Evolutionary conservation across 257 asterid genomes (phyloP), one percentile per base, ranked within the genome.

Genomic region (Fraxinus anomala): DNA sequence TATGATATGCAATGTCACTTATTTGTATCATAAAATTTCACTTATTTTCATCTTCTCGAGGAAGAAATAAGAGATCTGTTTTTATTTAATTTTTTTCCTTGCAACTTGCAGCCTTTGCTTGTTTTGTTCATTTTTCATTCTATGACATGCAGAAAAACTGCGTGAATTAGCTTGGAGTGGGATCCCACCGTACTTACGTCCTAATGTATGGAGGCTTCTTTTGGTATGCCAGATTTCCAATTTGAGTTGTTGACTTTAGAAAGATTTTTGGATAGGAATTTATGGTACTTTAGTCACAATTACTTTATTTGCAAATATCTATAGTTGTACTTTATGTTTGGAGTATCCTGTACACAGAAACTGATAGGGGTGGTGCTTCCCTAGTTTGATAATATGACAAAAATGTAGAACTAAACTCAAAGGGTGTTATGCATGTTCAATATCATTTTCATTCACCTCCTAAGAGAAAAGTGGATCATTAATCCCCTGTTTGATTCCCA

Each of bases 81-180:
- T 31, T 6, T 26, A 9, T 8, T 72, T 61, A 24, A 65, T 31
- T 47, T 16, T 16, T 72, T 8, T 9, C 34, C 26, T 40, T 26
- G 51, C 59, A 4, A 47, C 7, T 56, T 56, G 1, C 11, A 19
- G 3, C 28, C 24, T 56, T 19, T 56, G 12, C 11, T 56, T n/a
- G 4, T n/a, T 56, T n/a, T n/a, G 17, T 42, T 56, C 21, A 19
- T 17, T 54, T 19, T 54, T 49, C 21, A 14, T 13, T 16, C 21
- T 5, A 14, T 17, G 0, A 14, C 73, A n/a, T 85, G 87, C 92
- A 94, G 99, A 95, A 80, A 95, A 90, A 81, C 77, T 95, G 84
- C 98, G 98, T 47, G 99, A 93, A 79, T 80, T 91, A 74, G 88
- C 99, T 80, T 95, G 99, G 99, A 95, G 95, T 87, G 99, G 99